Evolutionary conservation across 805 yeast genomes (phyloP).

Genomic region (Wickerhamomyces rabaulensis): DNA sequence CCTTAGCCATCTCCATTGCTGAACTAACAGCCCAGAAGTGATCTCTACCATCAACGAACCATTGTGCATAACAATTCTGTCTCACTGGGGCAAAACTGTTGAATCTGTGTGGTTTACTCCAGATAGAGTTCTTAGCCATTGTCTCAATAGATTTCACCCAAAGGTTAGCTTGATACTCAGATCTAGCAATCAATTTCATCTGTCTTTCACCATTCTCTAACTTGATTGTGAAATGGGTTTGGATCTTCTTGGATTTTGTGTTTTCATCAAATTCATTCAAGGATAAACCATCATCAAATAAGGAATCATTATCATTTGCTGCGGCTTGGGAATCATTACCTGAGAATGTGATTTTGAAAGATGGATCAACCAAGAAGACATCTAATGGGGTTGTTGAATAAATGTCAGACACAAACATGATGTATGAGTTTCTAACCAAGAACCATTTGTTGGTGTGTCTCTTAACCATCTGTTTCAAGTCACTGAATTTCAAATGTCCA

Average conservation of each 20-base stretch:
- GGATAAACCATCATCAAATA: constrained; percentile 26
- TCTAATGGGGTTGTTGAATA: constrained; percentile 86
- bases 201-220: constrained; percentile 77
- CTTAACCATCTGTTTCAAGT: constrained; percentile 78
- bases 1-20: constrained; percentile 89
- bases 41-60: constrained; percentile 96
- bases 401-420: constrained; percentile 81
- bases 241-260: constrained; percentile 32
- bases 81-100: constrained; percentile 91
- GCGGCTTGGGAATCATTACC: constrained; percentile 28
- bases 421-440: constrained; percentile 75
- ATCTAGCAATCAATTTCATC: constrained; percentile 62
- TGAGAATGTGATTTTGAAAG: constrained; percentile 54
- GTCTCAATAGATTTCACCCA: constrained; percentile 74
- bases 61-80: constrained; percentile 80
- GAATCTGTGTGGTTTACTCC: constrained; percentile 76
- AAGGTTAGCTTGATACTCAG: constrained; percentile 54
- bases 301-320: constrained; percentile 33
- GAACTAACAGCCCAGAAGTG: constrained; percentile 94
- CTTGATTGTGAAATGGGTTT: constrained; percentile 50
- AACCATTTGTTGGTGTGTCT: constrained; percentile 94
- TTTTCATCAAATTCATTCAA: constrained; percentile 22
- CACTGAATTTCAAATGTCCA: constrained; percentile 76
- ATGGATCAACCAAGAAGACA: constrained; percentile 80
- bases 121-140: constrained; percentile 63